Base-by-base conservation (phyloP, 225 moss, liverwort and hornwort genomes). In the Bryum argenteum region DNA sequence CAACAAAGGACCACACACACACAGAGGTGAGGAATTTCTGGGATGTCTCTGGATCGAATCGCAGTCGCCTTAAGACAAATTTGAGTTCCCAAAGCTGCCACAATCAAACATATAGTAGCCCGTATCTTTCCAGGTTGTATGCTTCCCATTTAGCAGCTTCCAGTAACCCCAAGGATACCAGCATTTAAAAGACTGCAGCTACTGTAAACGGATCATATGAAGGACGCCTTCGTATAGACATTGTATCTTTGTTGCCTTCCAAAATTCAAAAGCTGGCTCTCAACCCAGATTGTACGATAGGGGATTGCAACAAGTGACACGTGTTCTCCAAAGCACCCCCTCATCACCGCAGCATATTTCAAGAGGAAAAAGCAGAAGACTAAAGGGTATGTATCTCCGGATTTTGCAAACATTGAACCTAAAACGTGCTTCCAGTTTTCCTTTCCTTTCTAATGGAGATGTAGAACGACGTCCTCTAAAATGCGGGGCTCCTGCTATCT, bases 1-100 rank as follows among this genome's bases (percentile, higher is more conserved):
- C 77, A 87, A 87, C 87, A 87, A 79, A 84, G 84, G 84, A 83
- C 81, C 84, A 81, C 87, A 87, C 77, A 84, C 87, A 94, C 85
- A 92, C 77, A 89, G 78, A 83, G 81, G 90, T 92, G 89, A 91
- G 89, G 83, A 87, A 81, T 84, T 77, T 89, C 82, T 76, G 85
- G 33, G 79, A 73, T 81, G 80, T 77, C 83, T 89, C 67, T 41
- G 61, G 65, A 76, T 86, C 83, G 78, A 77, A 86, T 78, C 78
- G 83, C 85, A 75, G 83, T 80, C 82, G 75, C 85, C 85, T 80
- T 41, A 87, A 77, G 78, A 87, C 83, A 87, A 72, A 83, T 83
- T 62, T 83, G 83, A 81, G 77, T 83, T 79, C 81, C 83, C 80
- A 81, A 86, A 86, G 86, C 75, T 87, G 76, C 87, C 83, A 83